Percentiles rank a stretch among this genome's conserved stretches.
Conservation (phyloP, 1,139 yeast species). For the Debaryomycetaceae sp. region DNA sequence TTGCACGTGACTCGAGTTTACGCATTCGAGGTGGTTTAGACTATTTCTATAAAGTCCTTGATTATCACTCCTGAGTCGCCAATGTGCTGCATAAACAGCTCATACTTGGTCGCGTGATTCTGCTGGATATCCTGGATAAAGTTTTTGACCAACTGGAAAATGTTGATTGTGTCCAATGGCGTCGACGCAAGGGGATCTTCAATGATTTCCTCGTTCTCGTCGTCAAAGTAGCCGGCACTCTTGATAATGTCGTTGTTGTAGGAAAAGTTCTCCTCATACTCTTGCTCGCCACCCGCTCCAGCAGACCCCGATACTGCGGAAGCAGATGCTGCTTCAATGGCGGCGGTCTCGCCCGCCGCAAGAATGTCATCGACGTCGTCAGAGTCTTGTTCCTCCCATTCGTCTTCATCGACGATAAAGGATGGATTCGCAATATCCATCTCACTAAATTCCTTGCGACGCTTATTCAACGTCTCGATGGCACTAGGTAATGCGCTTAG, state of each 20-base stretch:
- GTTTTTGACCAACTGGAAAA: constrained; percentile 27
- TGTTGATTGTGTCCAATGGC: constrained; percentile 64
- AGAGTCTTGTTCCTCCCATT: constrained; percentile 15
- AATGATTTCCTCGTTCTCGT: constrained; percentile 45
- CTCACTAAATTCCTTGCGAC: constrained; percentile 40
- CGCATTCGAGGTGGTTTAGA: too few species aligned
- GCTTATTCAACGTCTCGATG: constrained; percentile 50
- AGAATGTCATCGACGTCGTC: constrained; percentile 15
- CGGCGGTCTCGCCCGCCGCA: constrained; percentile 10
- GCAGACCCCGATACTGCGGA: constrained; percentile 9
- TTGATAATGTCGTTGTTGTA: constrained; percentile 17
- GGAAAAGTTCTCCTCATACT: constrained; percentile 19
- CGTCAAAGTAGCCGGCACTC: constrained; percentile 25
- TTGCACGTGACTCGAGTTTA: too few species aligned
- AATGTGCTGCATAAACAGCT: constrained; percentile 7
- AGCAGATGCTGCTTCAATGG: constrained; percentile 13
- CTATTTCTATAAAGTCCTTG: constrained; percentile 6
- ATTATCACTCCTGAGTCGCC: constrained; percentile 5
- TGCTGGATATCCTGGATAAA: constrained; percentile 8
- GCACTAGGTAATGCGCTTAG: constrained; percentile 63
- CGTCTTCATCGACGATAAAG: constrained; percentile 6
- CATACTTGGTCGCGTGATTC: constrained; percentile 4
- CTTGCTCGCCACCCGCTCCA: constrained; percentile 11
- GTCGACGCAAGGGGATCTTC: constrained; percentile 80
- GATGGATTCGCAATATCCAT: constrained; percentile 13